Base-by-base conservation (phyloP, 495 filamentous ascomycete species). In the Amphirosellinia nigrospora region DNA sequence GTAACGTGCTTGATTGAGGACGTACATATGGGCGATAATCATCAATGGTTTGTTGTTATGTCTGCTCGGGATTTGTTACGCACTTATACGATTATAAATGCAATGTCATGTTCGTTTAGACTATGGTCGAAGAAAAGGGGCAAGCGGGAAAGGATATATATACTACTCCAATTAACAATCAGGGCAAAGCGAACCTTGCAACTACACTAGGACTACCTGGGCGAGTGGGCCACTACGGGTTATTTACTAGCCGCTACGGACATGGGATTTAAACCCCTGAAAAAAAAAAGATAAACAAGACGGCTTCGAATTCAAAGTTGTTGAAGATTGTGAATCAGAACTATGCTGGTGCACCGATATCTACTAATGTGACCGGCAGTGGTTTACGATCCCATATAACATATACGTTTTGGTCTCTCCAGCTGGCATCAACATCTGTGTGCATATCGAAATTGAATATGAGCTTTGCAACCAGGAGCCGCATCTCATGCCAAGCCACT, bases 401-500 rank as follows among this genome's bases (percentile, higher is more conserved):
- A 36, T 58, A 77, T 5, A 63, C 66, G 11, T 62, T 65, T 13
- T 72, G 70, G 9, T 75, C 75, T 0, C 53, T 11, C 71, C 77
- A 76, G 58, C 80, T 77, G 1, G 72, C 61, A 16, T 75, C 70
- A 41, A 84, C 72, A 13, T 78, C 65, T 3, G 82, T 66, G 62
- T 81, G 75, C 69, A 82, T 64, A 59, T 85, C 81, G 65, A 80
- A 84, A 10, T 62, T 73, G 66, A 69, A 83, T 1, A 81, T 36
- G 16, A 84, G 55, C 64, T 83, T 84, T 1, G 81, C 68, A 0
- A 86, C 60, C 16, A 85, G 71, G 0, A 80, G 58, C 1, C 72
- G 65, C 71, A 84, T 80, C 69, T 86, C 82, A 50, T 63, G 61
- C 30, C 70, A 82, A 34, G 84, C 83, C 26, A 83, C 64, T 66